Conservation (phyloP, 2,329 filamentous ascomycete genomes). For the Paraconiothyrium sp. region DNA sequence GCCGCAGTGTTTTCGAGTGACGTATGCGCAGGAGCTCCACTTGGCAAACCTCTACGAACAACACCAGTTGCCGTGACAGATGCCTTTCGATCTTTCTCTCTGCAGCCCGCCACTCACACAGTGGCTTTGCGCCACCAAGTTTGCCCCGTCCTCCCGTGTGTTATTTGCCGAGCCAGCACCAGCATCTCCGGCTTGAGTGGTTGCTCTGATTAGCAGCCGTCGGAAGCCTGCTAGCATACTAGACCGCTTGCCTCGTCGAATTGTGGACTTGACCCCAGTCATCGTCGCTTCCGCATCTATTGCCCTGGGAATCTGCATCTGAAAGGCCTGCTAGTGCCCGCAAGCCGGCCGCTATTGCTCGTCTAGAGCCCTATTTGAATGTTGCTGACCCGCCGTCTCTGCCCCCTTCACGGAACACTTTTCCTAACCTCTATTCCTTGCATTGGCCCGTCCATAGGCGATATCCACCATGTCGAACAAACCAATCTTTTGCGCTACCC, state of each 20-base stretch:
- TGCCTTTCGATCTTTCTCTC: background rate
- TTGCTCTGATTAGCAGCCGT: constrained; percentile 19
- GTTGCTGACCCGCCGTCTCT: constrained; percentile 16
- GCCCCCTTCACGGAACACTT: constrained; percentile 30
- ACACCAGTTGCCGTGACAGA: constrained; percentile 3
- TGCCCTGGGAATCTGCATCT: constrained; percentile 15
- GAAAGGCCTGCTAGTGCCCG: constrained; percentile 38
- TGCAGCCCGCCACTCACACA: constrained; percentile 4
- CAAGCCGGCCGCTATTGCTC: constrained; percentile 30
- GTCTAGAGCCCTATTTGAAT: constrained; percentile 41
- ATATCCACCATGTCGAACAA: constrained; percentile 71
- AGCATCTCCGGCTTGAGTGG: constrained; percentile 16
- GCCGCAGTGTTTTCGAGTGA: constrained; percentile 7
- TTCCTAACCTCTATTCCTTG: constrained; percentile 22
- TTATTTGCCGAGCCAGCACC: background rate
- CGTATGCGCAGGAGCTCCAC: background rate
- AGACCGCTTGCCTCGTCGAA: constrained; percentile 21
- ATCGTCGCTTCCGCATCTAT: constrained; percentile 17
- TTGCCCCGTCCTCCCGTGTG: background rate
- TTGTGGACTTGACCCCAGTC: constrained; percentile 38
- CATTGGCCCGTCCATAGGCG: constrained; percentile 19
- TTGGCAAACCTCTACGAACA: background rate
- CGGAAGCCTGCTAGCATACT: constrained; percentile 17
- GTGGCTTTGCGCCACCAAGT: background rate
- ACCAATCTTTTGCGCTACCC: constrained; percentile 91